These are phyloP conservation scores for Linum usitatissimum DNA, from an alignment of 345 rosid genomes.

Conservation along the genomic window DNA sequence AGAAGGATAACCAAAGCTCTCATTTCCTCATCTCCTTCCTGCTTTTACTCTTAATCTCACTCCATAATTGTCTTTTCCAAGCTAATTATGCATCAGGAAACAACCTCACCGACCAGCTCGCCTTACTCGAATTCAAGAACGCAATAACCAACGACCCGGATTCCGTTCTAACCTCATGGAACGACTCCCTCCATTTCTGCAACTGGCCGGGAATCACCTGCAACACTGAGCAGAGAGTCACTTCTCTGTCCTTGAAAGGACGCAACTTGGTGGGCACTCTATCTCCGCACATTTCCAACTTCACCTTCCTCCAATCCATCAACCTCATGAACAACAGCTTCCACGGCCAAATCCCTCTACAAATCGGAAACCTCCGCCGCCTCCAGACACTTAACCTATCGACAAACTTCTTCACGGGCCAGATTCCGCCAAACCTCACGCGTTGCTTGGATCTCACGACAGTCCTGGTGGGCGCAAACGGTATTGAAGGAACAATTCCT, in stretches of 20 bases:
- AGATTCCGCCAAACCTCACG: constrained; percentile 9
- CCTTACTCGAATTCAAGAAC: constrained; percentile 6
- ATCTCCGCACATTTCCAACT: constrained; percentile 13
- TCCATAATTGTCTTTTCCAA: neutral
- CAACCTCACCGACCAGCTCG: constrained; percentile 6
- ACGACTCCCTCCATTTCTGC: constrained; percentile 4
- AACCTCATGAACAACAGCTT: neutral
- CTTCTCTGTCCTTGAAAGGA: neutral
- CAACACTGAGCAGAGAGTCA: constrained; percentile 3
- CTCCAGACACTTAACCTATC: neutral
- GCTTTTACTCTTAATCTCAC: neutral
- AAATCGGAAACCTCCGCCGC: neutral
- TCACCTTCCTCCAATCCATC: constrained; percentile 7
- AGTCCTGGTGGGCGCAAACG: neutral
- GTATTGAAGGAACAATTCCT: constrained; percentile 10
- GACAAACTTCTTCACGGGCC: neutral
- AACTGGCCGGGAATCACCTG: neutral
- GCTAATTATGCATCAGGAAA: constrained; percentile 6
- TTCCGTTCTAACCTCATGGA: constrained; percentile 3
- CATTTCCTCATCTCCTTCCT: too few species aligned
- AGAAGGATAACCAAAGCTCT: too few species aligned
- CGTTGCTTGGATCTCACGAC: constrained; percentile 5
- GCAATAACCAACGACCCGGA: constrained; percentile 5
- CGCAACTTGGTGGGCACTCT: constrained; percentile 13
- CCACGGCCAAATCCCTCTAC: neutral